Evolutionary conservation across 768 basidiomycete genomes (phyloP).

Genomic region (Kwoniella mangroviensis): DNA sequence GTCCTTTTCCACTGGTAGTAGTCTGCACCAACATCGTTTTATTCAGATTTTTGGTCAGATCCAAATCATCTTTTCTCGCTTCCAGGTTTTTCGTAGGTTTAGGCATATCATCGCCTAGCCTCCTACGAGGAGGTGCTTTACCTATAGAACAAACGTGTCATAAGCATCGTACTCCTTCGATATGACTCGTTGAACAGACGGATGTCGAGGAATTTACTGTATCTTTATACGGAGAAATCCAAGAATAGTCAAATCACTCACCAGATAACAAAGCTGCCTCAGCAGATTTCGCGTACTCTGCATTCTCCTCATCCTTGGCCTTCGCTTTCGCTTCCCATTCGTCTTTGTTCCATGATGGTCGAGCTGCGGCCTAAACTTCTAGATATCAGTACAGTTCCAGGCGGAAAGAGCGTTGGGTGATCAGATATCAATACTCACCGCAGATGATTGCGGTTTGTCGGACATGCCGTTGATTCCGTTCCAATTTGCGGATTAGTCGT

Average conservation of each 20-base stretch:
- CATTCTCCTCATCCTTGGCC: constrained; percentile 66
- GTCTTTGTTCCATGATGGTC: constrained; percentile 96
- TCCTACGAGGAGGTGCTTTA: constrained; percentile 60
- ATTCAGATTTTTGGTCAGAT: constrained; percentile 90
- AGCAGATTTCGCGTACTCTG: constrained; percentile 72
- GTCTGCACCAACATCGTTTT: constrained; percentile 91
- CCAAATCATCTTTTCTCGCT: constrained; percentile 78
- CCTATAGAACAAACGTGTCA: constrained; percentile 61
- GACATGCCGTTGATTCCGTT: neutral
- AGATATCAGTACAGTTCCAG: neutral
- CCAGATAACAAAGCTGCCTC: constrained; percentile 59
- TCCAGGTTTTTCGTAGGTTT: constrained; percentile 94
- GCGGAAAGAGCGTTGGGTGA: neutral
- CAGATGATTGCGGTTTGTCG: constrained; percentile 5
- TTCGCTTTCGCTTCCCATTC: constrained; percentile 57
- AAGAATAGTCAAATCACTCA: constrained; percentile 20
- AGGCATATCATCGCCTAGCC: constrained; percentile 70
- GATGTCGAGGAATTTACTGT: neutral
- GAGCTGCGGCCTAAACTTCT: constrained; percentile 30
- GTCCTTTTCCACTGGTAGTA: constrained; percentile 62
- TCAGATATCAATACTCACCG: neutral
- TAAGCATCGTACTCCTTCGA: constrained; percentile 39
- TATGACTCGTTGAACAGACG: constrained; percentile 77
- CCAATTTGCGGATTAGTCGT: too few relatives aligned
- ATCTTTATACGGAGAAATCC: neutral